Percentiles rank a stretch among this genome's conserved stretches.
Conservation (phyloP, 2,329 filamentous ascomycete species). For the Zasmidium cellare region DNA sequence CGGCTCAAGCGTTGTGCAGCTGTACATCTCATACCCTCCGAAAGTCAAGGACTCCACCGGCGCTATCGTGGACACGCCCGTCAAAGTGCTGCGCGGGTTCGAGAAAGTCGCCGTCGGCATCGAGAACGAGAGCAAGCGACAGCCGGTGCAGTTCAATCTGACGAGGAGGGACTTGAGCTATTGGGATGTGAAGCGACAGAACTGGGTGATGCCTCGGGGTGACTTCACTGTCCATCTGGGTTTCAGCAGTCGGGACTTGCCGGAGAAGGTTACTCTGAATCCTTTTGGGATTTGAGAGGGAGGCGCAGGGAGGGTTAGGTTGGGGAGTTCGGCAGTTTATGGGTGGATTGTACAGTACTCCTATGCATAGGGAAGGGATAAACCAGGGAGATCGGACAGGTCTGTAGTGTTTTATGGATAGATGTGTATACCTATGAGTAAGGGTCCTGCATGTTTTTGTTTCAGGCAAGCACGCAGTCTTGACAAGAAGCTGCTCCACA, state of each 20-base stretch:
- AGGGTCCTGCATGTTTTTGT: too few relatives aligned
- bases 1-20: conserved; percentile 57
- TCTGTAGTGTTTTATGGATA: too few relatives aligned
- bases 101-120: conserved; percentile 41
- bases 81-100: conserved; percentile 46
- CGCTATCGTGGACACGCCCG: conserved; percentile 44
- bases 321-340: neutral
- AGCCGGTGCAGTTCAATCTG: conserved; percentile 36
- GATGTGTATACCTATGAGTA: too few relatives aligned
- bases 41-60: conserved; percentile 28
- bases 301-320: neutral
- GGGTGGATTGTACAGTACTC: neutral
- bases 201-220: conserved; percentile 37
- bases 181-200: conserved; percentile 37
- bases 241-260: conserved; percentile 28
- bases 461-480: too few relatives aligned
- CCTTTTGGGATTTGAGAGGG: conserved; percentile 9
- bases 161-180: conserved; percentile 37
- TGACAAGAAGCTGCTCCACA: too few relatives aligned
- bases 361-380: neutral
- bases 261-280: conserved; percentile 9
- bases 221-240: conserved; percentile 33
- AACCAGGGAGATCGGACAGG: too few relatives aligned
- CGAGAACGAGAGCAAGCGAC: conserved; percentile 14
- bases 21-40: conserved; percentile 53